Base-by-base conservation (phyloP, 2,329 filamentous ascomycete genomes). In the Colletotrichum chrysophilum region DNA sequence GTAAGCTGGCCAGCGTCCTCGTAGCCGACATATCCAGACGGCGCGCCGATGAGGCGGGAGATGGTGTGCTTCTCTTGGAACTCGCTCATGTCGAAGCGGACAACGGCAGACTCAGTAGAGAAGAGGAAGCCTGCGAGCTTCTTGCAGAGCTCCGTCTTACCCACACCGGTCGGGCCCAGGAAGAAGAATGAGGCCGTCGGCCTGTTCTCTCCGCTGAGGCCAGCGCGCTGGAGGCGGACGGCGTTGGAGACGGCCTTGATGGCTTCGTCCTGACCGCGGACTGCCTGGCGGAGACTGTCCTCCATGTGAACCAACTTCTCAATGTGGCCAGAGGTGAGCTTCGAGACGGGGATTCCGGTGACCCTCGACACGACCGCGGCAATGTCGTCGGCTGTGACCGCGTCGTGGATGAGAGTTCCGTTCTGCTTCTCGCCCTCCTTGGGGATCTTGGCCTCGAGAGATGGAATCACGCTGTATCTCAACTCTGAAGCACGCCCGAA, bases 21-120 rank as follows among this genome's bases (percentile, higher is more conserved):
- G 82, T 98, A 98, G 12, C 97, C 97, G 30, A 98, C 94, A 81
- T 98, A 98, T 26, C 96, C 96, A 7, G 97, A 96, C 0, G 97
- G 97, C 4, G 94, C 94, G 60, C 97, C 97, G 78, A 98, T 98
- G 36, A 98, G 90, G 21, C 96, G 91, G 32, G 95, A 98, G 71
- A 98, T 94, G 5, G 97, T 98, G 82, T 98, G 96, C 84, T 98
- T 98, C 83, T 98, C 97, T 82, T 98, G 96, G 83, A 98, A 98
- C 82, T 99, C 97, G 80, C 93, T 95, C 97, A 98, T 98, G 84
- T 98, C 97, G 84, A 98, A 98, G 38, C 97, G 91, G 38, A 98
- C 92, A 30, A 99, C 95, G 4, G 97, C 96, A 32, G 93, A 92
- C 80, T 98, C 95, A 2, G 95, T 98, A 1, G 94, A 97, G 86